These are phyloP conservation scores for Pseudocercospora vitis DNA, from an alignment of 2,329 filamentous ascomycete species.

Conservation along the genomic window DNA sequence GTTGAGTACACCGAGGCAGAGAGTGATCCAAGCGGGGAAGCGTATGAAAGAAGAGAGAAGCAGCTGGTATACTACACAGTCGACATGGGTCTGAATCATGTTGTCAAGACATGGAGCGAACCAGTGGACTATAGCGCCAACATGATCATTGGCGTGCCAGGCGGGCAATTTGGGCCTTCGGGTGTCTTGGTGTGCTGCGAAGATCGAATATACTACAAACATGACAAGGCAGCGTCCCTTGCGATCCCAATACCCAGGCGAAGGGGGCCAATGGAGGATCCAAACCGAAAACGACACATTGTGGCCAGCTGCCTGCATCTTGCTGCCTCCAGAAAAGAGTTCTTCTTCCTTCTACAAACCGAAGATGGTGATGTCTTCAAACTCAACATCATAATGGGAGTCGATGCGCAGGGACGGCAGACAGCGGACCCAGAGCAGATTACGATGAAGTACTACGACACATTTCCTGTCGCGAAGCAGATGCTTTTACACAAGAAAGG, in stretches of 20 bases:
- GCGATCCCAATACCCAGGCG: constrained; percentile 85
- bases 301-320: constrained; percentile 96
- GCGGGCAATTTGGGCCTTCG: constrained; percentile 88
- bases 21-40: constrained; percentile 82
- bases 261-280: constrained; percentile 85
- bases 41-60: constrained; percentile 79
- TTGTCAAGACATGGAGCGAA: constrained; percentile 95
- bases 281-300: constrained; percentile 82
- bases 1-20: constrained; percentile 90
- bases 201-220: constrained; percentile 94
- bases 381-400: constrained; percentile 85
- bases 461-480: constrained; percentile 81
- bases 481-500: constrained; percentile 94
- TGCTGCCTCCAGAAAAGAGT: constrained; percentile 74
- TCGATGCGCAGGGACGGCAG: constrained; percentile 73
- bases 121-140: constrained; percentile 86
- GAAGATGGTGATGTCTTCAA: constrained; percentile 99
- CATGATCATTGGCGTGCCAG: constrained; percentile 91
- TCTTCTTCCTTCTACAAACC: constrained; percentile 94
- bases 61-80: constrained; percentile 96
- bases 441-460: constrained; percentile 98
- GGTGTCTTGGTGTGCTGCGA: constrained; percentile 93
- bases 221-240: constrained; percentile 89
- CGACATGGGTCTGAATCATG: constrained; percentile 93
- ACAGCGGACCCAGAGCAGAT: constrained; percentile 79